Evolutionary conservation across 371 early-diverging fungal genomes (phyloP).

Genomic region (Phascolomyces articulosus): DNA sequence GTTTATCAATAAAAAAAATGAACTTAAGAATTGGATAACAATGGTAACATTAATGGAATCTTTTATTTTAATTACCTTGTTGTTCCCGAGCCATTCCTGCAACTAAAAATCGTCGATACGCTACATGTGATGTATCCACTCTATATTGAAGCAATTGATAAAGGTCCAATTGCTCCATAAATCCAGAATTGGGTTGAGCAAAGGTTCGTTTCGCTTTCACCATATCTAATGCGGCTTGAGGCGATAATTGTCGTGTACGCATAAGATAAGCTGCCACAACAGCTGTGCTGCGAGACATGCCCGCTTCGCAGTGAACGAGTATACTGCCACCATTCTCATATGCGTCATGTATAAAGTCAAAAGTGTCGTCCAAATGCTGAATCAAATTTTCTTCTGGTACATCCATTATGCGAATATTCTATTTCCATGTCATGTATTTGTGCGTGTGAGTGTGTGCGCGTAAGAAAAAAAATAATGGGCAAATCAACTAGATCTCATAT

Average conservation of each 20-base stretch:
- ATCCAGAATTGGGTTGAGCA: conserved; percentile 50
- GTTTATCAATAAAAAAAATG: background rate
- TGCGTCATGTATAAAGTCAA: conserved; percentile 60
- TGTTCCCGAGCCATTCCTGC: conserved; percentile 58
- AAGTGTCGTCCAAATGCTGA: conserved; percentile 69
- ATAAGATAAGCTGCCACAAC: conserved; percentile 70
- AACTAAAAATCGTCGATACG: conserved; percentile 76
- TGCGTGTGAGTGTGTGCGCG: no score
- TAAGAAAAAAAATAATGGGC: background rate
- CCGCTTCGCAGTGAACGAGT: conserved; percentile 73
- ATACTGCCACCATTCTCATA: conserved; percentile 54
- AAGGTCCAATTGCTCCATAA: conserved; percentile 39
- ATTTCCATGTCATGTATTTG: conserved; percentile 15
- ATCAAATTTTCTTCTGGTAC: conserved; percentile 68
- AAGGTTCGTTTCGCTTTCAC: conserved; percentile 51
- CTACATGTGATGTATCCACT: conserved; percentile 56
- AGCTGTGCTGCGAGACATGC: conserved; percentile 34
- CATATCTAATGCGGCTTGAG: conserved; percentile 53
- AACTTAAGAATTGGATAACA: background rate
- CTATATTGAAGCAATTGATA: conserved; percentile 58
- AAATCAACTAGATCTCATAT: background rate
- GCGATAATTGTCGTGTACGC: conserved; percentile 48
- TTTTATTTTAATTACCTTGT: conserved; percentile 37
- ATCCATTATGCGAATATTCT: conserved; percentile 67
- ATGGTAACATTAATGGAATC: no score